Evolutionary conservation across 805 yeast species (phyloP).

Genomic region (Nakazawaea ambrosiae): DNA sequence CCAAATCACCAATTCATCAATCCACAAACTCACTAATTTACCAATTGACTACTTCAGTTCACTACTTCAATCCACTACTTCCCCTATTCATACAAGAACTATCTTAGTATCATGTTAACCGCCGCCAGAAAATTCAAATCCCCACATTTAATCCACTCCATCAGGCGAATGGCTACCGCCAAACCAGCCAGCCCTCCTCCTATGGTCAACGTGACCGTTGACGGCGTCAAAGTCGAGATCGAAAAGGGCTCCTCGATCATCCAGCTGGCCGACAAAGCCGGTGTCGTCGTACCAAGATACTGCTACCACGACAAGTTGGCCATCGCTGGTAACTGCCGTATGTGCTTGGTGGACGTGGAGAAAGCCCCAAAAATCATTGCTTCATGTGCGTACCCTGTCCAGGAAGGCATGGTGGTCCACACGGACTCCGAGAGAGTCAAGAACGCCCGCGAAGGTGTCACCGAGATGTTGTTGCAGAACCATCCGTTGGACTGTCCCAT

Average conservation of each 20-base stretch:
- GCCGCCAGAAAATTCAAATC: no score
- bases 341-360: conserved; percentile 88
- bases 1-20: no score
- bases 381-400: conserved; percentile 90
- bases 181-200: conserved; percentile 4
- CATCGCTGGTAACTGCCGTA: conserved; percentile 88
- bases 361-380: conserved; percentile 87
- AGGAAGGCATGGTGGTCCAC: conserved; percentile 80
- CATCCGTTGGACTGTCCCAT: conserved; percentile 92
- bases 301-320: conserved; percentile 90
- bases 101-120: no score
- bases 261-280: conserved; percentile 90
- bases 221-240: conserved; percentile 67
- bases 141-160: neutral
- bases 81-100: no score
- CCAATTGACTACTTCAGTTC: no score
- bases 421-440: conserved; percentile 73
- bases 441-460: conserved; percentile 84
- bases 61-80: no score
- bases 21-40: no score
- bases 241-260: conserved; percentile 85
- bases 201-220: conserved; percentile 36
- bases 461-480: conserved; percentile 81
- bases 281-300: conserved; percentile 81
- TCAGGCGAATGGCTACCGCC: conserved; percentile 7